A percentile compares a stretch with the other conserved stretches of the same genome.
Conservation (phyloP, 345 rosid species). For the Lenwebbia sp. region DNA sequence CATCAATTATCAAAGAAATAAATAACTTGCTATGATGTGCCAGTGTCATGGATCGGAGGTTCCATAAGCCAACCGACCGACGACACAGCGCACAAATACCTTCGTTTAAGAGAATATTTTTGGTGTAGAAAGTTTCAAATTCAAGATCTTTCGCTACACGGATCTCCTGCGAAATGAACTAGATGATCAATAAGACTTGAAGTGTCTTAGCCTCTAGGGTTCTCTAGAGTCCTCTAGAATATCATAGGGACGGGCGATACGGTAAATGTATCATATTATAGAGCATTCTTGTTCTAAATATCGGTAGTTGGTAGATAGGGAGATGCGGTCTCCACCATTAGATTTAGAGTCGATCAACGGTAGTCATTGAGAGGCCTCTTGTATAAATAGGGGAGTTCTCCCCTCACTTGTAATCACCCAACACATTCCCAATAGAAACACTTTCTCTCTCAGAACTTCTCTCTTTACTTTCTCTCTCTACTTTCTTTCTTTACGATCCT, state of each 20-base stretch:
- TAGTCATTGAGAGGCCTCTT: neutral
- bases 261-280: neutral
- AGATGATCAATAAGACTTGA: too few species aligned
- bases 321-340: neutral
- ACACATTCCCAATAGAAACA: neutral
- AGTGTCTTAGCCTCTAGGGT: neutral
- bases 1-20: too few species aligned
- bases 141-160: too few species aligned
- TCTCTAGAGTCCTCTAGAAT: neutral
- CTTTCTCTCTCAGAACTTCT: neutral
- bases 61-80: too few species aligned
- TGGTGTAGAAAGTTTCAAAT: too few species aligned
- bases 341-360: fast-evolving
- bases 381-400: neutral
- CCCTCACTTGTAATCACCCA: neutral
- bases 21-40: too few species aligned
- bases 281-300: neutral
- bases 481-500: too few species aligned
- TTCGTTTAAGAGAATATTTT: too few species aligned
- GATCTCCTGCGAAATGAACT: too few species aligned
- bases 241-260: neutral
- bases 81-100: too few species aligned
- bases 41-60: too few species aligned
- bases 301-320: neutral
- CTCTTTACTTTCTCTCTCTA: too few species aligned